Base-by-base conservation (phyloP, 306 rosid species). In the Castanea sativa region DNA sequence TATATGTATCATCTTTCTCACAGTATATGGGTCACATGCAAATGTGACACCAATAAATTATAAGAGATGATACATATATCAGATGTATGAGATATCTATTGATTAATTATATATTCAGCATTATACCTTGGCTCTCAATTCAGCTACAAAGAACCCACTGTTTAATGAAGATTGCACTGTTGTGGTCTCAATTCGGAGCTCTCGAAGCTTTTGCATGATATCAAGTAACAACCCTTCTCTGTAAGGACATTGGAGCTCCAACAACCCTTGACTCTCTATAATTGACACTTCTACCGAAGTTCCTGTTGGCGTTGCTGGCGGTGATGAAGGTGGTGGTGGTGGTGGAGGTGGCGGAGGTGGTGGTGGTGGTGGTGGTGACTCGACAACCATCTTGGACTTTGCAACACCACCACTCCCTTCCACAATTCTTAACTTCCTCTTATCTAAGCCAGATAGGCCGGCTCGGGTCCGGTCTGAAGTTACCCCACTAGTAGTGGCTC, bases 221-320 rank as follows among this genome's bases (percentile, higher is more conserved):
- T 93, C 93, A 32, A 95, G 88, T 32, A 95, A 77, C 76, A 95
- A 74, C 15, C 99, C 99, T 86, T 95, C 97, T 71, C 87, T 86
- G 2, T 90, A 83, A 5, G 71, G 74, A 73, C 99, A 95, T 56
- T 95, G 94, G 32, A 95, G 56, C 85, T 95, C 99, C 94, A 95
- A 84, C 86, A 95, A 58, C 18, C 93, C 99, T 1, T 95, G 94
- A 9, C 87, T 88, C 86, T 90, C 99, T 30, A 95, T 95, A 10
- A 95, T 95, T 57, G 99, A 95, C 63, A 95, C 98, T 57, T 95
- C 89, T 71, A 95, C 88, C 21, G 90, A 84, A 0, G 92, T 82
- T 45, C 55, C 86, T 5, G 3, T 71, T 15, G 83, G 79, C 1
- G 80, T 33, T 27, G 74, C 80, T 0, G 53, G 53, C 4, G 53